Percentiles rank a stretch among this genome's conserved stretches.
Evolutionary conservation across 164 flowering plant species (phyloP).

Genomic region (Dillenia suffruticosa): DNA sequence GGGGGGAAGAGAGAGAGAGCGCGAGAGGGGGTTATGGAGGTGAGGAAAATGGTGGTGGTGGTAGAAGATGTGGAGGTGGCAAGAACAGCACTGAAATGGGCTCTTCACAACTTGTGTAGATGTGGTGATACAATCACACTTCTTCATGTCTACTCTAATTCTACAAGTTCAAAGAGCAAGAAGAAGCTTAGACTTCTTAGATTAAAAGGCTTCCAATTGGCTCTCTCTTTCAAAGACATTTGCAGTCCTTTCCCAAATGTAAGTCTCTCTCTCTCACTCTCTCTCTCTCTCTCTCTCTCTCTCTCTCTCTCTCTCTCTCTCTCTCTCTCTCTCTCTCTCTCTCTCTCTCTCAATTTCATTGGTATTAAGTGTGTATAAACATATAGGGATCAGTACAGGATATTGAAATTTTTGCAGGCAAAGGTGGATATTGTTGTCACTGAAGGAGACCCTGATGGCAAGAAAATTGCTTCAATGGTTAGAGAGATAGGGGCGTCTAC

Average conservation of each 20-base stretch:
- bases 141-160: slow-evolving; percentile 60
- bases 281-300: not conserved
- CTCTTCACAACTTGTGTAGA: slow-evolving; percentile 66
- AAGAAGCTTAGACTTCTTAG: slow-evolving; percentile 50
- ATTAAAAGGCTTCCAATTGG: slow-evolving; percentile 70
- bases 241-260: slow-evolving; percentile 59
- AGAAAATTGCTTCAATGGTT: slow-evolving; percentile 46
- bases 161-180: slow-evolving; percentile 30
- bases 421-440: slow-evolving; percentile 81
- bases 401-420: slow-evolving; percentile 36
- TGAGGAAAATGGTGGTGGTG: slow-evolving; percentile 59
- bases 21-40: slow-evolving; percentile 30
- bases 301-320: not conserved
- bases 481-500: slow-evolving; percentile 67
- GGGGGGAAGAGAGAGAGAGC: not conserved
- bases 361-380: slow-evolving; percentile 2
- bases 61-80: slow-evolving; percentile 87
- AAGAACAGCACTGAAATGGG: slow-evolving; percentile 74
- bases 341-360: not conserved
- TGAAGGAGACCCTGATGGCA: slow-evolving; percentile 70
- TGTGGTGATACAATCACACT: slow-evolving; percentile 70
- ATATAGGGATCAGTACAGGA: too few species aligned
- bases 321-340: not conserved
- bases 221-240: slow-evolving; percentile 79
- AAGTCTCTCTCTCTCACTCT: not conserved